Percentiles rank a stretch among this genome's conserved stretches.
These are phyloP conservation scores for Cordyceps javanica DNA, from an alignment of 2,329 filamentous ascomycete species.

Conservation along the genomic window DNA sequence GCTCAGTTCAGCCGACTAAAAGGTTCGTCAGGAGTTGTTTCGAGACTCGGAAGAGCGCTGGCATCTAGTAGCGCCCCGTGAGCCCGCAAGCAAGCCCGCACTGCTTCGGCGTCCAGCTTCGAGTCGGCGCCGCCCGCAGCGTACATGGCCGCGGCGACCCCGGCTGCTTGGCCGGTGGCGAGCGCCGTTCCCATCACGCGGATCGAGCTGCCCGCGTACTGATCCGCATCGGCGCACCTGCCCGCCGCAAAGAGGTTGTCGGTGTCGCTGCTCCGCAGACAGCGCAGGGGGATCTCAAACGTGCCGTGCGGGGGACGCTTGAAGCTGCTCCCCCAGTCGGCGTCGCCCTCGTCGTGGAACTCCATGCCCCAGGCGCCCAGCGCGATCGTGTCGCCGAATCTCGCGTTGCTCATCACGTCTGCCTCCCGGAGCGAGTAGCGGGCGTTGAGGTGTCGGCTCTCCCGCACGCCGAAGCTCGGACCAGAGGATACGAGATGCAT, in stretches of 20 bases:
- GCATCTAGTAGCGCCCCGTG: background rate
- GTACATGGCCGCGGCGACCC: background rate
- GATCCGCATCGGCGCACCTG: background rate
- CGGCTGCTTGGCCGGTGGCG: background rate
- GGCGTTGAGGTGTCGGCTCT: background rate
- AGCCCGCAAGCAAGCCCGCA: background rate
- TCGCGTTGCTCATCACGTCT: background rate
- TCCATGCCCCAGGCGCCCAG: background rate
- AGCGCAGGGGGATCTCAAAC: background rate
- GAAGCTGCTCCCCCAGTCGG: background rate
- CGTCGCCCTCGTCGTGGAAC: background rate
- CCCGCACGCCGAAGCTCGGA: background rate
- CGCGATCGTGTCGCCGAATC: background rate
- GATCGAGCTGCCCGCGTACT: background rate
- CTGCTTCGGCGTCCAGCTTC: background rate
- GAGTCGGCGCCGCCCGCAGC: background rate
- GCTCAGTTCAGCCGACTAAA: too few species aligned
- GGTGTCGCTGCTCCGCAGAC: background rate
- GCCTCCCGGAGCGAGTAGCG: background rate
- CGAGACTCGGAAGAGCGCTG: too few species aligned
- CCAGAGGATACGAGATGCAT: background rate
- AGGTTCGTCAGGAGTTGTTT: too few species aligned
- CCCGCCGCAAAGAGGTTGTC: background rate
- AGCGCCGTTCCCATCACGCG: background rate
- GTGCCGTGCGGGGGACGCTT: background rate